Evolutionary conservation across 768 basidiomycete genomes (phyloP), one percentile per base, ranked within the genome.

Genomic region (Filobasidium floriforme): DNA sequence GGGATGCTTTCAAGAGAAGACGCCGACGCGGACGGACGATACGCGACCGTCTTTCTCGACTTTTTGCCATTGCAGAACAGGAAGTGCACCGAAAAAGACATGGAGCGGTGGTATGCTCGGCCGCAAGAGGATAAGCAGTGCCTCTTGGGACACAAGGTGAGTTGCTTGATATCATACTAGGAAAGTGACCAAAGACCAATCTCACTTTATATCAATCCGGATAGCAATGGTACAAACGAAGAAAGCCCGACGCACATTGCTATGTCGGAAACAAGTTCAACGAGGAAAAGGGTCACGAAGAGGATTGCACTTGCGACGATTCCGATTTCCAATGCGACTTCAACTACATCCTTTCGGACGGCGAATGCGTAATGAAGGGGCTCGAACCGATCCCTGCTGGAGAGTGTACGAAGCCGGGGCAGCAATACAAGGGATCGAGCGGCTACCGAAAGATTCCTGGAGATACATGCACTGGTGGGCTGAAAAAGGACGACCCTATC

Each of bases 241-340:
- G 92, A 75, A 98, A 91, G 79, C 76, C 84, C 0, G 83, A 88
- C 63, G 89, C 87, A 1, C 82, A 90, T 63, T 99, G 96, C 71
- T 96, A 89, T 69, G 87, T 99, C 15, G 90, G 89, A 0, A 82
- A 92, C 62, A 90, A 96, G 79, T 99, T 89, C 80, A 79, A 82
- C 40, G 93, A 96, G 73, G 92, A 93, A 0, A 85, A 88, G 11
- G 86, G 83, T 26, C 86, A 89, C 65, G 89, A 92, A 63, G 91
- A 93, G 54, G 80, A 83, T 61, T 99, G 96, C 76, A 75, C 83
- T 19, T 99, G 96, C 74, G 82, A 83, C 1, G 88, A 91, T 69
- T 86, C 86, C 14, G 96, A 99, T 76, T 99, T 86, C 72, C 96
- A 99, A 77, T 99, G 94, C 69, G 92, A 94, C 80, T 97, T 89